Conservation (phyloP, 805 yeast species). For the Teunomyces atbi region DNA sequence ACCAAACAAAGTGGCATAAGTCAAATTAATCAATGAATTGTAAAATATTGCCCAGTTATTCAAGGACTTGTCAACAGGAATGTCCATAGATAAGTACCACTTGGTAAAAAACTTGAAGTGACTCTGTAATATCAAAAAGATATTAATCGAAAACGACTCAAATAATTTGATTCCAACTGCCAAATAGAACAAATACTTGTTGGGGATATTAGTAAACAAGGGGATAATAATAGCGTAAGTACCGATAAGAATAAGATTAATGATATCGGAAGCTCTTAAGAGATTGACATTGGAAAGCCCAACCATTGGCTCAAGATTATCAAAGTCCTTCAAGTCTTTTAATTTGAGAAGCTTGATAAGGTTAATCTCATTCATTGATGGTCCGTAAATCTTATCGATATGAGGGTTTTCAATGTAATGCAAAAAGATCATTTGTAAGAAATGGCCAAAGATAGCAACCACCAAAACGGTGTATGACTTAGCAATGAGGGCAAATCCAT, state of each 20-base stretch:
- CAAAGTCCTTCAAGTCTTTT: constrained; percentile 46
- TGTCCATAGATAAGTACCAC: constrained; percentile 60
- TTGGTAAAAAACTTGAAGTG: constrained; percentile 61
- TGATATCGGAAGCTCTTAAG: constrained; percentile 62
- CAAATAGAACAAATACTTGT: constrained; percentile 34
- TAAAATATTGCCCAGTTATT: constrained; percentile 73
- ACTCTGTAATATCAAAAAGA: constrained; percentile 58
- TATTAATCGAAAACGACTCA: constrained; percentile 51
- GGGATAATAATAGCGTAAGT: constrained; percentile 46
- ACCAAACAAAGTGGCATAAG: constrained; percentile 54
- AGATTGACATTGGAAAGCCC: constrained; percentile 62
- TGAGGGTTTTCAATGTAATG: constrained; percentile 82
- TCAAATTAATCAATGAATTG: constrained; percentile 47
- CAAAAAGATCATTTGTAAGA: constrained; percentile 71
- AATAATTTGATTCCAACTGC: constrained; percentile 48
- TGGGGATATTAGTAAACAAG: constrained; percentile 25
- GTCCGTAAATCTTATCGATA: constrained; percentile 73
- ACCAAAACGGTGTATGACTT: constrained; percentile 68
- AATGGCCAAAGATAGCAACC: constrained; percentile 73
- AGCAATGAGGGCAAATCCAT: constrained; percentile 76
- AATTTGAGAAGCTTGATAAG: constrained; percentile 41
- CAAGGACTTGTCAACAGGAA: constrained; percentile 62
- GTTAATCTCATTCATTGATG: constrained; percentile 40
- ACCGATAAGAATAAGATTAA: constrained; percentile 44
- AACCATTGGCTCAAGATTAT: constrained; percentile 50